Evolutionary conservation across 306 rosid genomes (phyloP).

Genomic region (Fagus crenata): DNA sequence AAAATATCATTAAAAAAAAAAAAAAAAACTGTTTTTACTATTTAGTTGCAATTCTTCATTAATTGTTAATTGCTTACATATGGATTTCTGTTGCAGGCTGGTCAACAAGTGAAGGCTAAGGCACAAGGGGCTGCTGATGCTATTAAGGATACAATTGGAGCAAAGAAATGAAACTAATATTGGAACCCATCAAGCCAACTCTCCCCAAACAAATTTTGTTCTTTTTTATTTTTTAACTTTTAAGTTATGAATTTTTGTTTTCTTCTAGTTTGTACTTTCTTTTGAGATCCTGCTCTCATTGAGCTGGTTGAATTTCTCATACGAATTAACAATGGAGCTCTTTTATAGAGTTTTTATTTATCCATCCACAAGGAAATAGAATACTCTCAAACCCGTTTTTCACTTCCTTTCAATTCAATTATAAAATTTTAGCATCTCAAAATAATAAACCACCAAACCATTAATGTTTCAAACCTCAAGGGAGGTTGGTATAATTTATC

Average conservation of each 20-base stretch:
- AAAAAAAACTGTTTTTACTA: too few species aligned
- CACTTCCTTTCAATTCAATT: too few species aligned
- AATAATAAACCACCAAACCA: too few species aligned
- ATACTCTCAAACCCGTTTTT: too few species aligned
- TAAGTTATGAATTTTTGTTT: background rate
- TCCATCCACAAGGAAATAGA: too few species aligned
- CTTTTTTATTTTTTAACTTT: background rate
- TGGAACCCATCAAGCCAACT: background rate
- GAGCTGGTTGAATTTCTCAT: background rate
- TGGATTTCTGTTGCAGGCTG: slow-evolving; percentile 33
- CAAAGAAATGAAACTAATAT: slow-evolving; percentile 26
- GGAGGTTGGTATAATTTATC: too few species aligned
- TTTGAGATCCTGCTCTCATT: too few species aligned
- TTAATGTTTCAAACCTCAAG: too few species aligned
- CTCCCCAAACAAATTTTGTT: background rate
- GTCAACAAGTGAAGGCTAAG: slow-evolving; percentile 36
- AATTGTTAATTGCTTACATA: background rate
- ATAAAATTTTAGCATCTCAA: too few species aligned
- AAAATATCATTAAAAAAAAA: too few species aligned
- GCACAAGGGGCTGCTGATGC: slow-evolving; percentile 38
- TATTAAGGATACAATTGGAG: slow-evolving; percentile 22
- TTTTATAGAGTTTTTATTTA: background rate
- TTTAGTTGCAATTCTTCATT: too few species aligned
- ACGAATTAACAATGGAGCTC: background rate
- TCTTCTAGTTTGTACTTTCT: background rate